Conservation (phyloP, 495 filamentous ascomycete species). For the Aspergillus homomorphus region DNA sequence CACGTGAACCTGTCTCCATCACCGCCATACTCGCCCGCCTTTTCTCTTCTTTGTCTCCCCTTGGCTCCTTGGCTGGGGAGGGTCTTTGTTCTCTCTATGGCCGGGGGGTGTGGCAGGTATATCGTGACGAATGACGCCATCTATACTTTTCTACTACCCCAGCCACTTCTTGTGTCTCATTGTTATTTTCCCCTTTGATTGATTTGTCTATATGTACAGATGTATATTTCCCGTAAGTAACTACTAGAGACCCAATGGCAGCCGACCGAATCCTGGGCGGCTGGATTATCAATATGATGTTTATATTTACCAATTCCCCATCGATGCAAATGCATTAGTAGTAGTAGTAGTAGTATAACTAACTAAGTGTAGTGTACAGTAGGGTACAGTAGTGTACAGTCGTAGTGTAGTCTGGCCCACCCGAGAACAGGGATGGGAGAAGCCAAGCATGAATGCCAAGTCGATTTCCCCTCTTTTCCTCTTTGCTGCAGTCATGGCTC, state of each 20-base stretch:
- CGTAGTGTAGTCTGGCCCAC: not conserved
- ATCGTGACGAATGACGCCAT: conserved; percentile 28
- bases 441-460: not conserved
- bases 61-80: conserved; percentile 19
- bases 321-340: too few species aligned
- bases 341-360: too few species aligned
- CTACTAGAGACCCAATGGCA: not conserved
- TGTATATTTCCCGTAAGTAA: conserved; percentile 26
- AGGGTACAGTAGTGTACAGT: too few species aligned
- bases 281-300: not conserved
- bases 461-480: not conserved
- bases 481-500: not conserved
- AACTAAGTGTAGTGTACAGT: too few species aligned
- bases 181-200: conserved; percentile 19
- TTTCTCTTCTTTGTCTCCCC: conserved; percentile 19
- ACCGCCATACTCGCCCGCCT: conserved; percentile 23
- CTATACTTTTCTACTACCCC: conserved; percentile 18
- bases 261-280: not conserved
- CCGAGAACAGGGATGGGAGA: not conserved
- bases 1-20: conserved; percentile 17
- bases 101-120: conserved; percentile 30
- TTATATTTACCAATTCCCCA: too few species aligned
- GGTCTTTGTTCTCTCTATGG: conserved; percentile 26
- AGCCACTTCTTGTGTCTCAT: conserved; percentile 15
- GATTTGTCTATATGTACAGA: conserved; percentile 33